Evolutionary conservation across 306 rosid species (phyloP), one percentile per base, ranked within the genome.

Genomic region (Chamaecrista fasciculata): DNA sequence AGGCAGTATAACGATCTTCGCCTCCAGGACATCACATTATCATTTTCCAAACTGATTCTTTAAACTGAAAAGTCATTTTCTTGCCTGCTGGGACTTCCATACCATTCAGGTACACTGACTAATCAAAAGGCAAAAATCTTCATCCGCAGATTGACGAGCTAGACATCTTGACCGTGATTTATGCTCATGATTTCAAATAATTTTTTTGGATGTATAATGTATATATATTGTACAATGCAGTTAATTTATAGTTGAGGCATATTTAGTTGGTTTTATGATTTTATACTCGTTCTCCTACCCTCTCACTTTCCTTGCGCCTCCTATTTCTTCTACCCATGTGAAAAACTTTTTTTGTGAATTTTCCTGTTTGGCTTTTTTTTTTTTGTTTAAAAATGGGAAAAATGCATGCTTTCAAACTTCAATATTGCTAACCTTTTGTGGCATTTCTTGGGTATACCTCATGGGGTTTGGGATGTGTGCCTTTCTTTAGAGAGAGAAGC

Each of bases 151-250:
- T 62, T 63, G 61, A 56, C 23, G 70, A 49, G 58, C 47, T 29
- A 23, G 42, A 37, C 53, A 66, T 74, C 69, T 14, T 29, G 39
- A 59, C 33, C 58, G 50, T 73, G 37, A 19, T 11, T 11, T 66
- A 40, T 48, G 57, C 58, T 61, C 15, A 23, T 46, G 67, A 62
- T 53, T 55, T 48, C 23, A 46, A 26, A 20, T 62, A 51, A 62
- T 68, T 69, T 24, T 69, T 31, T 12, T 57, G 69, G 47, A 29
- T 1, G 63, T 34, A 57, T 33, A 72, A 44, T 78, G 78, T 74
- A 66, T 61, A 66, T 61, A 66, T 72, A 70, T 4, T 73, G 82
- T 81, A 77, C 52, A 55, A 56, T 64, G 61, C 58, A 69, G 53
- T 65, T 69, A 47, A 11, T 52, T 28, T 62, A 47, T 21, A 19